Percentiles rank a stretch among this genome's conserved stretches.
phyloP scores from a whole-genome alignment of 2,329 filamentous ascomycete genomes.

The Xylariaceae sp. region DNA sequence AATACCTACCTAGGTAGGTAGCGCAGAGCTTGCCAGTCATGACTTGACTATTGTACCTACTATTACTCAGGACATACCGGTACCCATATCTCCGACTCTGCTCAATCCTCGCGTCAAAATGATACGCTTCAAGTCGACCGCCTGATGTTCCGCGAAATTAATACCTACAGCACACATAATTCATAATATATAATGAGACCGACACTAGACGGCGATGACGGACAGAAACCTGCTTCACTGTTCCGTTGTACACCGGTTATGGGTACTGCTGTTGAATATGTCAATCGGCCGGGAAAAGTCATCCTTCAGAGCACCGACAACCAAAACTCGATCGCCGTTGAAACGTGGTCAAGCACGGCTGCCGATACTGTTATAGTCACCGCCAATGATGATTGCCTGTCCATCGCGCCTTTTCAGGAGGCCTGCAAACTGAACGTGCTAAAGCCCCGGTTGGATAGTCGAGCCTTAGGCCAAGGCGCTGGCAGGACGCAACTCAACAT shows the following conservation, averaged over 20 bases:
- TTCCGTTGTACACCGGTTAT: slow-evolving; percentile 30
- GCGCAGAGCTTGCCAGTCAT: too few relatives aligned
- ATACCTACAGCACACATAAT: not conserved
- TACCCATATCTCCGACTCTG: not conserved
- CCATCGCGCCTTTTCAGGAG: slow-evolving; percentile 65
- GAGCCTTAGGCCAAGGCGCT: slow-evolving; percentile 25
- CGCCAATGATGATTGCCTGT: slow-evolving; percentile 61
- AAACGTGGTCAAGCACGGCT: slow-evolving; percentile 63
- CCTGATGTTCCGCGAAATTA: not conserved
- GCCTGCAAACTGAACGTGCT: slow-evolving; percentile 65
- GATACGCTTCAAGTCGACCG: not conserved
- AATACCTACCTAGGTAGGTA: too few relatives aligned
- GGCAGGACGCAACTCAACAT: slow-evolving; percentile 26
- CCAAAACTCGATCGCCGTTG: slow-evolving; percentile 49
- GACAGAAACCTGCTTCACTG: slow-evolving; percentile 14
- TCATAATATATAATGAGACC: not conserved
- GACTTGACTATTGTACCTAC: too few relatives aligned
- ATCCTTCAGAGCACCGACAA: slow-evolving; percentile 38
- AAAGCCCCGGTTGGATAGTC: slow-evolving; percentile 45
- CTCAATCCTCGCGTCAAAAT: not conserved
- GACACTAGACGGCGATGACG: slow-evolving; percentile 22
- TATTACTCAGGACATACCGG: not conserved
- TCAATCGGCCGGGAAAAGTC: slow-evolving; percentile 57
- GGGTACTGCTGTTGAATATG: slow-evolving; percentile 51
- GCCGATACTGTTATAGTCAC: slow-evolving; percentile 70